Evolutionary conservation across 1,284 basidiomycete species (phyloP), one percentile per base, ranked within the genome.

Genomic region (Quambalaria eucalypti): DNA sequence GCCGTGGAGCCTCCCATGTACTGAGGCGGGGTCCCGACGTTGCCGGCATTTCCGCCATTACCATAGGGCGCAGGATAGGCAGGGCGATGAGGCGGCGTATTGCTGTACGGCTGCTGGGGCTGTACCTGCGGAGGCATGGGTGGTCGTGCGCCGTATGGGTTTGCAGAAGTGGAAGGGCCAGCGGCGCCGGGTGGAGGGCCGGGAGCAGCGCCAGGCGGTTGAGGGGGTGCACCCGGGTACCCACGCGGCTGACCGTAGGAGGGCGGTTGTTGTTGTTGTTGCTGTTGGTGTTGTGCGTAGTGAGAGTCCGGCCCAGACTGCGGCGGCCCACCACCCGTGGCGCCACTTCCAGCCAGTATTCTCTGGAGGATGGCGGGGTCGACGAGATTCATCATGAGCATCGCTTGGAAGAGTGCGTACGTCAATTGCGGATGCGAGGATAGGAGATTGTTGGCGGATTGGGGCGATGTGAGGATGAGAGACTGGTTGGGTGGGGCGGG

Each of bases 391-490:
- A 95, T 89, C 57, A 96, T 80, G 4, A 98, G 79, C 71, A 98
- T 84, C 0, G 90, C 88, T 78, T 97, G 93, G 79, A 98, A 97
- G 19, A 98, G 81, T 0, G 93, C 93, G 74, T 97, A 98, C 2
- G 90, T 86, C 16, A 96, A 82, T 78, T 98, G 93, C 14, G 95
- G 93, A 68, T 96, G 87, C 7, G 83, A 80, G 8, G 84, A 79
- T 30, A 99, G 82, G 31, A 98, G 78, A 3, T 82, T 79, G 48
- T 85, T 81, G 30, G 93, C 92, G 78, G 92, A 87, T 40, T 96
- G 91, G 2, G 92, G 90, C 60, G 90, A 87, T 0, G 85, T 88
- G 26, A 88, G 85, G 28, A 95, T 86, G 69, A 96, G 90, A 1
- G 86, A 85, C 87, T 91, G 73, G 4, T 9, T 2, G 36, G 39